Conservation (phyloP, 164 flowering plant species). For the Vitis cinerea region DNA sequence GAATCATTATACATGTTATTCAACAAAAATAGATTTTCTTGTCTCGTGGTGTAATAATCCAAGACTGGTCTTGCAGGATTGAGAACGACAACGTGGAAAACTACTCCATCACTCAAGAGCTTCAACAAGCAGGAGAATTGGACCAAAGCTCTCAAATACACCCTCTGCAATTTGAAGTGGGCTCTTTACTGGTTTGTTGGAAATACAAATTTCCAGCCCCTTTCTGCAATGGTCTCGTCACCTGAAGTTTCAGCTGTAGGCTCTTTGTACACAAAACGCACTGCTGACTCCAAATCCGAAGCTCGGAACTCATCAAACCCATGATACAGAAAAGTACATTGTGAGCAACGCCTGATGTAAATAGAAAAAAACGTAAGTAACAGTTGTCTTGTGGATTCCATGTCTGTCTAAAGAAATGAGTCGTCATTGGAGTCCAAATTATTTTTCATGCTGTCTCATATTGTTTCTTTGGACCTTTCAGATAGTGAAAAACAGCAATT, state of each 20-base stretch:
- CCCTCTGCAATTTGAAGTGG: conserved; percentile 94
- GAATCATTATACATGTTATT: too few relatives aligned
- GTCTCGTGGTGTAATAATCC: background rate
- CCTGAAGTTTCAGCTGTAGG: conserved; percentile 49
- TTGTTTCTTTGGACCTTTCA: too few relatives aligned
- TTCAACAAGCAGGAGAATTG: conserved; percentile 97
- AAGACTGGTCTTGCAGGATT: conserved; percentile 54
- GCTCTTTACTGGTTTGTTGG: conserved; percentile 95
- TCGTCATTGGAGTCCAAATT: too few relatives aligned
- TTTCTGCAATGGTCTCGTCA: conserved; percentile 49
- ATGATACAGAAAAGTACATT: conserved; percentile 2
- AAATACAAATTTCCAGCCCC: conserved; percentile 88
- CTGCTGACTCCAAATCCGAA: conserved; percentile 31
- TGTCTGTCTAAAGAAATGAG: too few relatives aligned
- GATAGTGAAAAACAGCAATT: too few relatives aligned
- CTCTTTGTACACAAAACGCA: conserved; percentile 45
- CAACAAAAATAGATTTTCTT: background rate
- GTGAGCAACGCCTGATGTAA: conserved; percentile 5
- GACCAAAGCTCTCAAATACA: conserved; percentile 98
- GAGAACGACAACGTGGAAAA: conserved; percentile 93
- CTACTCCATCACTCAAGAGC: conserved; percentile 85
- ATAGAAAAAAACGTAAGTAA: background rate
- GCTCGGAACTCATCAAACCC: conserved; percentile 19
- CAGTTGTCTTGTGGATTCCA: too few relatives aligned
- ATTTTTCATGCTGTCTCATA: too few relatives aligned